These are phyloP conservation scores for Gossypium mustelinum DNA, from an alignment of 345 rosid genomes.

Conservation along the genomic window DNA sequence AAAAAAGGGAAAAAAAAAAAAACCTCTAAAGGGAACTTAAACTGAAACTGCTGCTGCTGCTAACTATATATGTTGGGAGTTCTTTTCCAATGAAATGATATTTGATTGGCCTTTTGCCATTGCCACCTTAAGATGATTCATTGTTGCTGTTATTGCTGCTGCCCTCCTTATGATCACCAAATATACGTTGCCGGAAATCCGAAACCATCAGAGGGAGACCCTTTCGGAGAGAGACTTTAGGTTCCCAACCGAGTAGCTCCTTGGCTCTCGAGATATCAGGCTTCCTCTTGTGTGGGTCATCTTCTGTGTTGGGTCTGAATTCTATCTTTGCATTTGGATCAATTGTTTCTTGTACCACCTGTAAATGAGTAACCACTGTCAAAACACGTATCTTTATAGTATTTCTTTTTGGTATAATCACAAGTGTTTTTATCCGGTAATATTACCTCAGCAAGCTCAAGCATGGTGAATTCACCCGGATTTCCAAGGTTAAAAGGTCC, in stretches of 20 bases:
- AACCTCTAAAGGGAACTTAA: constrained; percentile 8
- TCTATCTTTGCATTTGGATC: constrained; percentile 92
- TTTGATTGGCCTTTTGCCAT: neutral
- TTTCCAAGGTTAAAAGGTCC: constrained; percentile 98
- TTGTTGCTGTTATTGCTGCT: constrained; percentile 24
- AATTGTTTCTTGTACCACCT: constrained; percentile 96
- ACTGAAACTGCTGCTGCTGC: constrained; percentile 2
- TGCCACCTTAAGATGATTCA: constrained; percentile 30
- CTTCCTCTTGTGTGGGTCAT: constrained; percentile 99
- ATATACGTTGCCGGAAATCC: constrained; percentile 86
- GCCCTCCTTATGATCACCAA: constrained; percentile 67
- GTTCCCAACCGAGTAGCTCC: constrained; percentile 90
- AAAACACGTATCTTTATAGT: too few relatives aligned
- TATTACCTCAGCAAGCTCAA: constrained; percentile 90
- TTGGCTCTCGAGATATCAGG: constrained; percentile 91
- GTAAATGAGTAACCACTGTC: constrained; percentile 9
- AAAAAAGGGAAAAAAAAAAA: neutral
- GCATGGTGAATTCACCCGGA: constrained; percentile 99
- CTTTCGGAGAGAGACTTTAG: constrained; percentile 74
- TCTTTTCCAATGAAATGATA: constrained; percentile 1
- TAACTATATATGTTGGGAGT: constrained; percentile 10
- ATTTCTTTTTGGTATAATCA: neutral
- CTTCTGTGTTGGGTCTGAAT: constrained; percentile 91
- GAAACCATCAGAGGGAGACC: constrained; percentile 97
- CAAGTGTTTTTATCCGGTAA: too few relatives aligned